These are phyloP conservation scores for Themeda triandra DNA, from an alignment of 176 grass and related monocot species.

Conservation along the genomic window DNA sequence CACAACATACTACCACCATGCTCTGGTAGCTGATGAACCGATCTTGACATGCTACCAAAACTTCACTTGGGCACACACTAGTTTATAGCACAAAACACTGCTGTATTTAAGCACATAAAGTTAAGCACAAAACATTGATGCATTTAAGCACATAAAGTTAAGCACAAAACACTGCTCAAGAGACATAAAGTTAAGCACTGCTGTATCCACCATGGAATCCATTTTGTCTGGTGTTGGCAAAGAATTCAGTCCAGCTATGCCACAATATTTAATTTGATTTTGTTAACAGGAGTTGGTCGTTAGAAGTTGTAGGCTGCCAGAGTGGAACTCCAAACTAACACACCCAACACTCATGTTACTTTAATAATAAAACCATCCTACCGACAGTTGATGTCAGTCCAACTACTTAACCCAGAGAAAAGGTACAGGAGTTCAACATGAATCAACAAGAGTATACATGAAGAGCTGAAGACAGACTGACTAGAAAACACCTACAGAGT, in stretches of 20 bases:
- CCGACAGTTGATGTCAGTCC: neutral
- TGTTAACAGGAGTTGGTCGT: slow-evolving; percentile 16
- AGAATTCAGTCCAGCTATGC: neutral
- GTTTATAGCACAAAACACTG: neutral
- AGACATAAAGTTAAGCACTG: neutral
- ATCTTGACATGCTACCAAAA: neutral
- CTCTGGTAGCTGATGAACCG: too few relatives aligned
- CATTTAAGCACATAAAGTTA: too few relatives aligned
- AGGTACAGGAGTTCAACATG: slow-evolving; percentile 2
- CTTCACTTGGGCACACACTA: neutral
- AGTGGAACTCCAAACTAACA: neutral
- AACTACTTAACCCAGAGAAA: neutral
- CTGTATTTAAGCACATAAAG: too few relatives aligned
- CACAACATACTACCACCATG: neutral
- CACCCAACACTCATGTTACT: neutral
- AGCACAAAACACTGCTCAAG: too few relatives aligned
- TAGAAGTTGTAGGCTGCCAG: neutral
- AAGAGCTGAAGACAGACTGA: neutral
- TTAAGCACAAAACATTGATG: too few relatives aligned
- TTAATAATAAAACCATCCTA: neutral
- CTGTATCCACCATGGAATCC: neutral
- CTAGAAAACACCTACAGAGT: neutral
- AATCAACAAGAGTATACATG: neutral
- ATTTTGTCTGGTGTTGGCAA: slow-evolving; percentile 2
- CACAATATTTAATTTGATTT: neutral